Base-by-base conservation (phyloP, 106 monocot genomes). In the Apostasia ramifera region DNA sequence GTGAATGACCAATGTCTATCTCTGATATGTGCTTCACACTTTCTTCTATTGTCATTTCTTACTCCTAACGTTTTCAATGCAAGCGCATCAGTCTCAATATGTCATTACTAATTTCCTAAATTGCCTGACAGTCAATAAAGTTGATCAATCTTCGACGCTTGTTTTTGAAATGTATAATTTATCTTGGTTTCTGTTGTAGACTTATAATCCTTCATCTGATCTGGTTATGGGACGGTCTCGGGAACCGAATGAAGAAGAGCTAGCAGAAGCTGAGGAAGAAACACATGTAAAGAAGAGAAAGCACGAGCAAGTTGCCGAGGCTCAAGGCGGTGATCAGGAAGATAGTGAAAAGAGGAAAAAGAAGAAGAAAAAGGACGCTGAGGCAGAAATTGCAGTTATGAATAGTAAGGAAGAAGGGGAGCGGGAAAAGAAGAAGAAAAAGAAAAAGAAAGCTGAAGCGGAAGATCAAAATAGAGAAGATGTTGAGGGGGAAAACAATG, bases 121-220 rank as follows among this genome's bases (percentile, higher is more conserved):
- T 26, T 26, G 0, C 26, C 26, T 26, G 26, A 26, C 26, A 26
- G 26, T 26, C 26, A 26, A 26, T 26, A 26, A 26, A 26, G 26
- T 26, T 26, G 26, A 26, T 26, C 26, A 26, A 26, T 26, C 26
- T 26, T 26, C 26, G 26, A 26, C 26, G 26, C 26, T 26, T 26
- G 26, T 71, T 0, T 26, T 3, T 37, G 13, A 37, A 8, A 6
- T 44, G 39, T 49, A 15, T 8, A 43, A 53, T 1, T 45, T 48
- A 70, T 4, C 3, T 67, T 53, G 26, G 44, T 69, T 63, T 37
- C 6, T 57, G 69, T 26, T 78, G 71, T 77, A 88, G 88, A 76
- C 84, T 0, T 88, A 88, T 55, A 88, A 88, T 71, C 79, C 88
- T 67, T 76, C 84, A 8, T 76, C 81, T 43, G 88, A 88, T 81